These are phyloP conservation scores for Candida vaughaniae DNA, from an alignment of 805 yeast species.

Conservation along the genomic window DNA sequence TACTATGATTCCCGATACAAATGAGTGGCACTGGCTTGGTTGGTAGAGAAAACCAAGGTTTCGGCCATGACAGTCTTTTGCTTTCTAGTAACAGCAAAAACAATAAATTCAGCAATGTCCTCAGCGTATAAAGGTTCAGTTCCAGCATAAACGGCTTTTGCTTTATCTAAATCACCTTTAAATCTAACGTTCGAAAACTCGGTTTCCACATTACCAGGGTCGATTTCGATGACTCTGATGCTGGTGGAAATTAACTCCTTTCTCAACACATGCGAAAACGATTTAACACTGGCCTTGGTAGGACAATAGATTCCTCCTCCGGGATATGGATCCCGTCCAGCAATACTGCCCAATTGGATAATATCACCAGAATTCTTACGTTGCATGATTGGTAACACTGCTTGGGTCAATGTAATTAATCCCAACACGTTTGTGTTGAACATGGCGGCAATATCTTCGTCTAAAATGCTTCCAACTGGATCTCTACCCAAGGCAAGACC, in stretches of 20 bases:
- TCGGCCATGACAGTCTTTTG: constrained; percentile 77
- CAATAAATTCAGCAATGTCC: constrained; percentile 74
- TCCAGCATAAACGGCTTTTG: constrained; percentile 64
- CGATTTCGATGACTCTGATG: constrained; percentile 69
- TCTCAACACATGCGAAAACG: constrained; percentile 69
- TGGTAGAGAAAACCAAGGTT: constrained; percentile 75
- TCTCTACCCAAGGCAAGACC: constrained; percentile 82
- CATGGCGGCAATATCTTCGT: constrained; percentile 70
- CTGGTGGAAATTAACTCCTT: constrained; percentile 72
- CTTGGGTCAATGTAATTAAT: constrained; percentile 79
- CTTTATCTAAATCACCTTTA: constrained; percentile 59
- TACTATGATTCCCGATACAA: constrained; percentile 32
- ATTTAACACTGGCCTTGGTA: constrained; percentile 68
- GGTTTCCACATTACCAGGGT: constrained; percentile 80
- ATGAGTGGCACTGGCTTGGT: constrained; percentile 80
- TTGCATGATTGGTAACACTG: constrained; percentile 69
- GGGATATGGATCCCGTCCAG: constrained; percentile 77
- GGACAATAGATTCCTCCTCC: constrained; percentile 81
- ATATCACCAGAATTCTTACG: constrained; percentile 70
- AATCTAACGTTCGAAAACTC: constrained; percentile 68
- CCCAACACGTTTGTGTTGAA: constrained; percentile 88
- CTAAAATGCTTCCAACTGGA: constrained; percentile 63
- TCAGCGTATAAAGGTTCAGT: constrained; percentile 69
- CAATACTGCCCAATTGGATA: constrained; percentile 73
- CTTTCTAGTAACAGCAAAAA: constrained; percentile 64